A percentile compares a stretch with the other conserved stretches of the same genome.
These are phyloP conservation scores for Neolecta irregularis DNA, from an alignment of 1,139 yeast species.

Conservation along the genomic window DNA sequence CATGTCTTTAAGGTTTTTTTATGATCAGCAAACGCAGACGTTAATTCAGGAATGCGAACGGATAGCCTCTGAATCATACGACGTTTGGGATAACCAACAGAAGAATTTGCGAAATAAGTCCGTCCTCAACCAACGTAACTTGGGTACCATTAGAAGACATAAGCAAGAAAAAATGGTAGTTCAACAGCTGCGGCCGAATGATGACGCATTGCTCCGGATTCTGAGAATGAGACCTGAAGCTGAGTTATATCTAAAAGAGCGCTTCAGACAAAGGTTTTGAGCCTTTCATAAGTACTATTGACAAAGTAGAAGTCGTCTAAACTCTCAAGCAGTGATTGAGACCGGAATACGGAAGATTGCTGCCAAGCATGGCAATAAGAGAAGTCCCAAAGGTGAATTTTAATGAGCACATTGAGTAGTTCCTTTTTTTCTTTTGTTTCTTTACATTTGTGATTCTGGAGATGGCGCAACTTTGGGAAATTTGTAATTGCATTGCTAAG, in stretches of 20 bases:
- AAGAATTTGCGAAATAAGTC: constrained; percentile 29
- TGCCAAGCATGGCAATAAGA: too few species aligned
- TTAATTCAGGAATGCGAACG: constrained; percentile 37
- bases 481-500: too few species aligned
- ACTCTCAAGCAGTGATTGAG: too few species aligned
- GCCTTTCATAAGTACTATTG: too few species aligned
- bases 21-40: constrained; percentile 16
- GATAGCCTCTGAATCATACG: constrained; percentile 13
- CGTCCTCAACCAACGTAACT: constrained; percentile 58
- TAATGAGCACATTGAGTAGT: too few species aligned
- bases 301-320: too few species aligned
- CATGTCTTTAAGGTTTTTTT: constrained; percentile 48
- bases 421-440: too few species aligned
- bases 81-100: constrained; percentile 19
- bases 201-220: constrained; percentile 8
- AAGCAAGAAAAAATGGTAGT: constrained; percentile 1
- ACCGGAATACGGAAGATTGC: too few species aligned
- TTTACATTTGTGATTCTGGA: too few species aligned
- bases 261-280: not conserved
- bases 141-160: constrained; percentile 31
- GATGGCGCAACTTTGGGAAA: too few species aligned
- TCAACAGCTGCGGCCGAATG: constrained; percentile 5
- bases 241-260: not conserved
- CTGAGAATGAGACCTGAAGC: not conserved
- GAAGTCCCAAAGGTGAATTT: too few species aligned